Evolutionary conservation across 768 basidiomycete species (phyloP).

Genomic region (Panus rudis): DNA sequence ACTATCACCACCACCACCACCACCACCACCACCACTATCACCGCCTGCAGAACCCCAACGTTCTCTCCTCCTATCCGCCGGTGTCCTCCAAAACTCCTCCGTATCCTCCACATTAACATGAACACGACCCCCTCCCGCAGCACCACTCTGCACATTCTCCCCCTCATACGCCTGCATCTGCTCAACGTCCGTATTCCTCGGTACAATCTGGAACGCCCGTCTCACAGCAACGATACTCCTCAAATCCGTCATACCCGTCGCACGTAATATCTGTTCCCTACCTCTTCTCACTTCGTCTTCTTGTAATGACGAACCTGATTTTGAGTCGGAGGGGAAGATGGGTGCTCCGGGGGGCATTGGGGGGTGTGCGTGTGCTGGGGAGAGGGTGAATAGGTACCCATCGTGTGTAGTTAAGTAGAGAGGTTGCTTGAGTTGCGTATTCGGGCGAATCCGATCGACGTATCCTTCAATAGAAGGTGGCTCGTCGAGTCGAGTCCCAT

Average conservation of each 20-base stretch:
- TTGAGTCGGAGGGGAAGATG: constrained; percentile 21
- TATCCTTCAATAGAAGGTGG: constrained; percentile 86
- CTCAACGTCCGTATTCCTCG: constrained; percentile 20
- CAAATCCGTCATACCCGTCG: constrained; percentile 68
- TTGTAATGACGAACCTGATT: constrained; percentile 36
- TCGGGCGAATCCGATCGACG: constrained; percentile 61
- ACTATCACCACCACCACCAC: too few relatives aligned
- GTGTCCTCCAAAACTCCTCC: constrained; percentile 47
- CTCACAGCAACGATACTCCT: constrained; percentile 58
- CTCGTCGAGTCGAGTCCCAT: constrained; percentile 51
- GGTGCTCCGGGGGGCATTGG: constrained; percentile 61
- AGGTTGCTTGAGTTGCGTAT: constrained; percentile 47
- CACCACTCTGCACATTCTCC: constrained; percentile 25
- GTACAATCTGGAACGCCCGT: constrained; percentile 47
- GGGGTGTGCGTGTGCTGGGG: constrained; percentile 48
- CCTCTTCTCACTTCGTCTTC: constrained; percentile 57
- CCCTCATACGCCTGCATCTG: background rate
- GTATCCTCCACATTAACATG: constrained; percentile 32
- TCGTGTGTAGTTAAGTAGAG: constrained; percentile 69
- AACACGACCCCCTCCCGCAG: constrained; percentile 29
- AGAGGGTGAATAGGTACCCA: constrained; percentile 61
- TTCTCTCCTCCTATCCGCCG: too few relatives aligned
- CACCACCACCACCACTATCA: too few relatives aligned
- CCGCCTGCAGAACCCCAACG: too few relatives aligned
- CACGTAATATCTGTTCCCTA: constrained; percentile 51